phyloP scores from a whole-genome alignment of 2,329 filamentous ascomycete genomes.

The Didymellaceae sp. region DNA sequence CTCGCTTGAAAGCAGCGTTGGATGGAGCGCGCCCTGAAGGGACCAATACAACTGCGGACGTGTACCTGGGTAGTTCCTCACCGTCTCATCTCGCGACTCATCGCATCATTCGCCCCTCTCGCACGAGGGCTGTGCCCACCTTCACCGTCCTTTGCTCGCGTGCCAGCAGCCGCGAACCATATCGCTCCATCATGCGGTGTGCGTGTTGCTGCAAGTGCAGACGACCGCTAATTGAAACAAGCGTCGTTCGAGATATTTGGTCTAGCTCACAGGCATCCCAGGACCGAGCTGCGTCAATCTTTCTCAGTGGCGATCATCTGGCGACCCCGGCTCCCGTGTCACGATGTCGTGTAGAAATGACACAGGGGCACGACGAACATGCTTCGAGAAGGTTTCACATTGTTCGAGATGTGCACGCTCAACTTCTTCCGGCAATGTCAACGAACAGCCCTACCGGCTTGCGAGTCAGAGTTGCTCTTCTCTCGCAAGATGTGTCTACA shows the following conservation, averaged over 20 bases:
- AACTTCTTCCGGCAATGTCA: neutral
- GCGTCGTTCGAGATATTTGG: constrained; percentile 29
- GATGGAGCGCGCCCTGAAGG: too few relatives aligned
- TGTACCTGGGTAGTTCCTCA: too few relatives aligned
- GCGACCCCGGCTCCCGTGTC: constrained; percentile 31
- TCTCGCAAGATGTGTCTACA: too few relatives aligned
- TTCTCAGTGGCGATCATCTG: constrained; percentile 40
- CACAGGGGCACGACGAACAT: constrained; percentile 33
- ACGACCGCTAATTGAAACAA: constrained; percentile 42
- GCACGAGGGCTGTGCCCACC: constrained; percentile 9
- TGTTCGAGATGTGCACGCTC: constrained; percentile 20
- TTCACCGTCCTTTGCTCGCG: constrained; percentile 19
- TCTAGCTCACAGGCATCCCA: constrained; percentile 11
- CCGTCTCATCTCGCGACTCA: constrained; percentile 10
- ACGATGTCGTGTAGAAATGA: constrained; percentile 26
- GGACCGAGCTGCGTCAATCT: constrained; percentile 36
- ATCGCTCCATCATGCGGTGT: constrained; percentile 5
- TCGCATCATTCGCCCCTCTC: neutral
- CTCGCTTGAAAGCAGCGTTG: constrained; percentile 2
- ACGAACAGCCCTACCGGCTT: constrained; percentile 16
- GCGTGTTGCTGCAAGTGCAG: constrained; percentile 17
- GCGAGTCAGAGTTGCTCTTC: constrained; percentile 11
- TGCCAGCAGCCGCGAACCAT: constrained; percentile 25
- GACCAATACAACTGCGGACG: too few relatives aligned
- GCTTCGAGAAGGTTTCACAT: constrained; percentile 42